Conservation (phyloP, 345 rosid genomes). For the Citrus sp. region DNA sequence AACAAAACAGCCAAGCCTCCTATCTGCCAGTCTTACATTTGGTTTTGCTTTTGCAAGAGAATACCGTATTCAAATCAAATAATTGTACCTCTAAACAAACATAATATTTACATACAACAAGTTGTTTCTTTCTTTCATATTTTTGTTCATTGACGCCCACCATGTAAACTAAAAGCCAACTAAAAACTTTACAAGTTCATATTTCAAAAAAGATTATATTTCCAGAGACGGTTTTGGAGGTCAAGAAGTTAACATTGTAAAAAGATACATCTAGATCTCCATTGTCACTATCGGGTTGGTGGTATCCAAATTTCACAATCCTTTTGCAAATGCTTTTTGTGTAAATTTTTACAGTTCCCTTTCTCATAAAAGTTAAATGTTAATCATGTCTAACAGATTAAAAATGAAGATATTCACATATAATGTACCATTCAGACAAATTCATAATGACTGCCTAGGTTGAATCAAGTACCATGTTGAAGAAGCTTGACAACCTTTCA, state of each 20-base stretch:
- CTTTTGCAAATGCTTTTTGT: neutral
- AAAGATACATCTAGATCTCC: neutral
- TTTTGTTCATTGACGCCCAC: neutral
- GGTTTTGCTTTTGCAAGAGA: neutral
- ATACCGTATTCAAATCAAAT: neutral
- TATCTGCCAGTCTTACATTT: neutral
- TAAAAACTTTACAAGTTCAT: neutral
- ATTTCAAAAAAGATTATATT: neutral
- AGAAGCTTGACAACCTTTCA: neutral
- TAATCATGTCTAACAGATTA: neutral
- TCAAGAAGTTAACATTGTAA: neutral
- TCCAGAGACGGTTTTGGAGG: neutral
- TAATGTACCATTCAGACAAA: neutral
- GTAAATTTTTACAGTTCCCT: neutral
- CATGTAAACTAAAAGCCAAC: neutral
- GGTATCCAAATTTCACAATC: neutral
- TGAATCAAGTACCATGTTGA: neutral
- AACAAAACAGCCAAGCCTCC: neutral
- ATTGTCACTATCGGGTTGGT: neutral
- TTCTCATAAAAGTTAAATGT: neutral
- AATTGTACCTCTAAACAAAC: neutral
- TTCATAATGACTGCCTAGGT: neutral
- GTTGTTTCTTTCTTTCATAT: neutral
- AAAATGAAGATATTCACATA: neutral
- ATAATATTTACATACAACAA: neutral